A percentile compares a stretch with the other conserved stretches of the same genome.
These are phyloP conservation scores for Russula dissimulans DNA, from an alignment of 768 basidiomycete species.

Conservation along the genomic window DNA sequence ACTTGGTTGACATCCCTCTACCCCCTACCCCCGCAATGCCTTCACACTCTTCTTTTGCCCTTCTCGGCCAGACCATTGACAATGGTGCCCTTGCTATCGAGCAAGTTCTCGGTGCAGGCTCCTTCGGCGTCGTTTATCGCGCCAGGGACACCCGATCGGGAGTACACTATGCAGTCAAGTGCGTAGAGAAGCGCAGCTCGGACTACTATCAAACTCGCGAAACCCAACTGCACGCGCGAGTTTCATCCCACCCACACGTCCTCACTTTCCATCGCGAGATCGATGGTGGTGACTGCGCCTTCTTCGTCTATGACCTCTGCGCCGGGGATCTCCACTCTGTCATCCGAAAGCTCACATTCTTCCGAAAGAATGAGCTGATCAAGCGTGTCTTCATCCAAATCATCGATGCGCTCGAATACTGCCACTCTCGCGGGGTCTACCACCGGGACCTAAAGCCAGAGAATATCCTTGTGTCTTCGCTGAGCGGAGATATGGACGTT, in stretches of 20 bases:
- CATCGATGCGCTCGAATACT: slow-evolving; percentile 9
- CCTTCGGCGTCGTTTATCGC: slow-evolving; percentile 93
- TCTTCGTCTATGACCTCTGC: slow-evolving; percentile 16
- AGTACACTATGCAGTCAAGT: slow-evolving; percentile 75
- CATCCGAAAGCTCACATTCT: slow-evolving; percentile 3
- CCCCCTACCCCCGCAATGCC: slow-evolving; percentile 2
- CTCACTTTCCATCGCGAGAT: slow-evolving; percentile 84
- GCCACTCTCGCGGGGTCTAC: slow-evolving; percentile 9
- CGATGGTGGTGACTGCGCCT: slow-evolving; percentile 61
- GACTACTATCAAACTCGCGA: slow-evolving; percentile 38
- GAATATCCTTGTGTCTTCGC: neutral
- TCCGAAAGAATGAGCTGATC: slow-evolving; percentile 7
- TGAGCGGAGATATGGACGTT: neutral
- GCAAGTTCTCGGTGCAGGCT: slow-evolving; percentile 81
- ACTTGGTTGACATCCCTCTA: neutral
- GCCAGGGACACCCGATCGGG: slow-evolving; percentile 46
- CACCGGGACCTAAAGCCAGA: slow-evolving; percentile 12
- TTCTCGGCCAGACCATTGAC: slow-evolving; percentile 31
- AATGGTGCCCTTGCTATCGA: slow-evolving; percentile 52
- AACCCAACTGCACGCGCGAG: slow-evolving; percentile 65
- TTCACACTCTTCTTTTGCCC: neutral
- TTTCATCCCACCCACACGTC: slow-evolving; percentile 66
- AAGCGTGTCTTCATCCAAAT: slow-evolving; percentile 10
- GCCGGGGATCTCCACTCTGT: slow-evolving; percentile 8
- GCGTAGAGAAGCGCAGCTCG: slow-evolving; percentile 45